Percentiles rank a stretch among this genome's conserved stretches.
Conservation (phyloP, 495 filamentous ascomycete species). For the Podospora australis region DNA sequence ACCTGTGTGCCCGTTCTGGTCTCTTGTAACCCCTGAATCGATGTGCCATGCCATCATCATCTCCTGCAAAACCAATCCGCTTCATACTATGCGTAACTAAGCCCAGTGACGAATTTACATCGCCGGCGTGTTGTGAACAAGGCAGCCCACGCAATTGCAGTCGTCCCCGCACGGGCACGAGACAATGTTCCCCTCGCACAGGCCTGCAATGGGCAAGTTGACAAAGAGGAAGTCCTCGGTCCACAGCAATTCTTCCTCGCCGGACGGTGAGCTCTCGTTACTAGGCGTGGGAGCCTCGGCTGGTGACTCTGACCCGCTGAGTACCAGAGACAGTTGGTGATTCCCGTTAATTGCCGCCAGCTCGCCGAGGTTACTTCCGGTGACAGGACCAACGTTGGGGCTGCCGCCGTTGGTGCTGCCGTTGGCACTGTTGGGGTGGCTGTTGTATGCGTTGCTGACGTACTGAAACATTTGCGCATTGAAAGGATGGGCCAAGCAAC, state of each 20-base stretch:
- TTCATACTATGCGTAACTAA: neutral
- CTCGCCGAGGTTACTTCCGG: neutral
- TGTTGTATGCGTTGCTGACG: conserved; percentile 36
- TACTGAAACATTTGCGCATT: conserved; percentile 64
- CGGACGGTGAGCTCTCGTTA: conserved; percentile 33
- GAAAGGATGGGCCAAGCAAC: conserved; percentile 64
- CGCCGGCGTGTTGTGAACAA: conserved; percentile 14
- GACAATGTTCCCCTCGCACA: conserved; percentile 30
- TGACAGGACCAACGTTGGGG: conserved; percentile 8
- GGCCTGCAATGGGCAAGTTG: conserved; percentile 31
- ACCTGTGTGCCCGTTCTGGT: too few relatives aligned
- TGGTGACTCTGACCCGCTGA: conserved; percentile 14
- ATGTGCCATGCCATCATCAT: too few relatives aligned
- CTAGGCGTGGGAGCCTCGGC: conserved; percentile 22
- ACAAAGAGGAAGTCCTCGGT: conserved; percentile 46
- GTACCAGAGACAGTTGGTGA: too few relatives aligned
- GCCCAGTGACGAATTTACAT: neutral
- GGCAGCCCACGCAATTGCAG: conserved; percentile 46
- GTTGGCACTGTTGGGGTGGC: conserved; percentile 7
- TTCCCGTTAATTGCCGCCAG: neutral
- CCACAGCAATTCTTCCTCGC: conserved; percentile 36
- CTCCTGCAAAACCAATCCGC: too few relatives aligned
- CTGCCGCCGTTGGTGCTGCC: neutral
- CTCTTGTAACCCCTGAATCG: too few relatives aligned
- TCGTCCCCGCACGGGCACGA: conserved; percentile 48